A percentile compares a stretch with the other conserved stretches of the same genome.
phyloP scores from a whole-genome alignment of 768 basidiomycete species.

The Suillus lakei region DNA sequence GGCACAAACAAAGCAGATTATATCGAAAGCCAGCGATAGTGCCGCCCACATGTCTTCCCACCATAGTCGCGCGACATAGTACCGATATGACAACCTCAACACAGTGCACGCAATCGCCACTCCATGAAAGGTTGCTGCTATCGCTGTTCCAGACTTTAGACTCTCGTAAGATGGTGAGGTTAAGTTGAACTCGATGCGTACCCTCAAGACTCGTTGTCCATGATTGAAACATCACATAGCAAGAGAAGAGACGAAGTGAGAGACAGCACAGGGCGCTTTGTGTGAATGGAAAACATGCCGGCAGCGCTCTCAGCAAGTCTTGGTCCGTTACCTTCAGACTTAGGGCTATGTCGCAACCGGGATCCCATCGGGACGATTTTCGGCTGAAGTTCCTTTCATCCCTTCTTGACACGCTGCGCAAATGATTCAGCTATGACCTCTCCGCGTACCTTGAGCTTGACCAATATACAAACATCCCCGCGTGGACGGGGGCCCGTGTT shows the following conservation, averaged over 20 bases:
- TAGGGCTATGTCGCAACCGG: neutral
- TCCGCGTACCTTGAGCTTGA: neutral
- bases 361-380: neutral
- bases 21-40: conserved; percentile 25
- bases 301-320: neutral
- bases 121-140: conserved; percentile 20
- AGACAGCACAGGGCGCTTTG: too few relatives aligned
- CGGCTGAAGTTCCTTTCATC: neutral
- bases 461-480: neutral
- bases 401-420: neutral
- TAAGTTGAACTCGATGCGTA: neutral
- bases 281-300: neutral
- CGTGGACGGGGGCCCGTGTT: neutral
- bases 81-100: conserved; percentile 27
- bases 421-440: neutral
- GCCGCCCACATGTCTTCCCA: conserved; percentile 34
- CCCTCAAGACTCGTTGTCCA: neutral
- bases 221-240: neutral
- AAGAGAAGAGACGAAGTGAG: neutral
- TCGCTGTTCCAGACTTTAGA: conserved; percentile 15
- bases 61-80: conserved; percentile 25
- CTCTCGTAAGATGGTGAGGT: neutral
- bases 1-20: conserved; percentile 15
- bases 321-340: neutral
- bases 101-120: conserved; percentile 28